Conservation (phyloP, 2,329 filamentous ascomycete species). For the Didymella arachidicola region DNA sequence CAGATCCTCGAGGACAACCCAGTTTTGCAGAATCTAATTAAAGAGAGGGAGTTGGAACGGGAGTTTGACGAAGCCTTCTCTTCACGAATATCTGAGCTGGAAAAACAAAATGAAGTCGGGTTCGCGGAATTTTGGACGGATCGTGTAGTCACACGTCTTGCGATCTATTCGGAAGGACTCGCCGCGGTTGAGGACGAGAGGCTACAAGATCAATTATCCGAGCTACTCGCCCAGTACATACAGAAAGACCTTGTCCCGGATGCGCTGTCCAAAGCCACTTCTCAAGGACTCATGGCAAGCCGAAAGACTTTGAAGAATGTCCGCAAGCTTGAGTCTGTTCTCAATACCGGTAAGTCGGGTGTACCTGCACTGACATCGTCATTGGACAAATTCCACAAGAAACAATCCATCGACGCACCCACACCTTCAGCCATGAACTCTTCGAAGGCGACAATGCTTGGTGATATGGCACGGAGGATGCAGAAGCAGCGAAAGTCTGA, state of each 20-base stretch:
- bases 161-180: slow-evolving; percentile 40
- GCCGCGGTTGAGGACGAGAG: slow-evolving; percentile 39
- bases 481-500: slow-evolving; percentile 47
- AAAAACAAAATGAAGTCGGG: slow-evolving; percentile 38
- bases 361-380: slow-evolving; percentile 20
- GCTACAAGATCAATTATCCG: slow-evolving; percentile 44
- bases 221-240: slow-evolving; percentile 42
- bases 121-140: slow-evolving; percentile 47
- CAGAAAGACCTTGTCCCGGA: slow-evolving; percentile 48
- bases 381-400: slow-evolving; percentile 46
- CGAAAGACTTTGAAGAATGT: slow-evolving; percentile 44
- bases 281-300: slow-evolving; percentile 42
- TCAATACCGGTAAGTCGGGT: slow-evolving; percentile 29
- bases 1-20: slow-evolving; percentile 16
- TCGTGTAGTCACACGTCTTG: slow-evolving; percentile 35
- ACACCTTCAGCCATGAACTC: slow-evolving; percentile 16
- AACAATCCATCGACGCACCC: slow-evolving; percentile 37
- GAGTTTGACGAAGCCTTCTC: slow-evolving; percentile 37
- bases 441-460: slow-evolving; percentile 38
- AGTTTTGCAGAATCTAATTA: slow-evolving; percentile 26
- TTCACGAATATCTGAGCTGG: slow-evolving; percentile 33
- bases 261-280: slow-evolving; percentile 39
- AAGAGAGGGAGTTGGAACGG: slow-evolving; percentile 32
- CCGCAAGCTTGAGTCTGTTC: slow-evolving; percentile 34
- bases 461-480: slow-evolving; percentile 46